These are phyloP conservation scores for Xylaria sp. DNA, from an alignment of 2,329 filamentous ascomycete genomes.

Conservation along the genomic window DNA sequence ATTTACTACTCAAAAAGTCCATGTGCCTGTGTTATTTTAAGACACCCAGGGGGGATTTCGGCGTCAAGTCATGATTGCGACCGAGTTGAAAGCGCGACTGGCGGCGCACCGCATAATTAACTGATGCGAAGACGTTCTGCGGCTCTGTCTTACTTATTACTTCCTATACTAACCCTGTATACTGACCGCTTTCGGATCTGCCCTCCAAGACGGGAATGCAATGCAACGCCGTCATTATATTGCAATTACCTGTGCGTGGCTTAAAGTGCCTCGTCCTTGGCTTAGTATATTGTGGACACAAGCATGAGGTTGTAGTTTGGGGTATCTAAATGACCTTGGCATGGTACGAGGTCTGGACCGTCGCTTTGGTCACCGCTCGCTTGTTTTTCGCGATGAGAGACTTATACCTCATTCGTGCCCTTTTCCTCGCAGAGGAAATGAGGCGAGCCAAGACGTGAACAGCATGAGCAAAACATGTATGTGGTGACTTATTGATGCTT, in stretches of 20 bases:
- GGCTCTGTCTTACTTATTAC: neutral
- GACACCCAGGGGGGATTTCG: neutral
- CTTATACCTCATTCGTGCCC: neutral
- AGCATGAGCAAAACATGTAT: neutral
- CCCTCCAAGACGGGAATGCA: neutral
- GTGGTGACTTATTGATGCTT: neutral
- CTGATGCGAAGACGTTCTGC: neutral
- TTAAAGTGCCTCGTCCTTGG: neutral
- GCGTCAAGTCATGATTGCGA: neutral
- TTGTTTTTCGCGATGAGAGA: neutral
- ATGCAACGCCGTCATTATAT: neutral
- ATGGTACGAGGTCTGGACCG: conserved; percentile 6
- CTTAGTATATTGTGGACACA: neutral
- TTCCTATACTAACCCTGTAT: too few species aligned
- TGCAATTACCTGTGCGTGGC: neutral
- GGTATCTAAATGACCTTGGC: neutral
- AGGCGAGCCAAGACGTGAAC: neutral
- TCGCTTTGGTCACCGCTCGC: neutral
- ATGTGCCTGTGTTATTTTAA: neutral
- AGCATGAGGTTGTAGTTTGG: neutral
- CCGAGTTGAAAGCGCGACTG: neutral
- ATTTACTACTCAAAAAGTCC: neutral
- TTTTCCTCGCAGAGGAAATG: conserved; percentile 20
- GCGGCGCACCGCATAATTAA: neutral
- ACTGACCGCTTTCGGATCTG: neutral